Conservation (phyloP, 2,329 filamentous ascomycete genomes). For the Fusarium staphyleae region DNA sequence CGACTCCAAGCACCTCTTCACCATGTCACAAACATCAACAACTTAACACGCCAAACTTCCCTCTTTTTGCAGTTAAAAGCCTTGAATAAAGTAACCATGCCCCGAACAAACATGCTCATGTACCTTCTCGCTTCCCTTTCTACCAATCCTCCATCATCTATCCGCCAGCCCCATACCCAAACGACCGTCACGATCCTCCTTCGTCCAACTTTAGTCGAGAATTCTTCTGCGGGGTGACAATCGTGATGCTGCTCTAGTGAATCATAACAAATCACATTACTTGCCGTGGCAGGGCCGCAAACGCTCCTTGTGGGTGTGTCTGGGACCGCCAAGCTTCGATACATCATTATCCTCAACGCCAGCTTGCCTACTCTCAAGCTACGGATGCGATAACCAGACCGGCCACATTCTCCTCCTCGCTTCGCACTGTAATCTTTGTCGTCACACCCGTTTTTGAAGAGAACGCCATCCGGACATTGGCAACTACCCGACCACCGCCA, state of each 20-base stretch:
- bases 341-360: constrained; percentile 50
- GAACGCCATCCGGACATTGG: constrained; percentile 89
- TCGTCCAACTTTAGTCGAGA: constrained; percentile 10
- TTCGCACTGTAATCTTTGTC: constrained; percentile 90
- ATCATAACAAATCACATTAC: constrained; percentile 38
- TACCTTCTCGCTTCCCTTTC: constrained; percentile 27
- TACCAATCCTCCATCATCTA: constrained; percentile 16
- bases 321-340: constrained; percentile 44
- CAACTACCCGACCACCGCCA: constrained; percentile 85
- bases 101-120: constrained; percentile 32
- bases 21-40: not conserved
- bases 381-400: constrained; percentile 84
- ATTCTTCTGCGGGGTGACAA: constrained; percentile 5
- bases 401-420: constrained; percentile 92
- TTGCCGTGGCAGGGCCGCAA: constrained; percentile 14
- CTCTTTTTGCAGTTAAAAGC: constrained; percentile 29
- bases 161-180: constrained; percentile 12
- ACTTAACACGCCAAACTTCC: constrained; percentile 12
- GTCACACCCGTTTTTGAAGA: constrained; percentile 93
- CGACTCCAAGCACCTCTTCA: too few species aligned
- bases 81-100: constrained; percentile 30
- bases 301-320: constrained; percentile 31
- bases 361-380: constrained; percentile 61
- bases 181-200: constrained; percentile 3
- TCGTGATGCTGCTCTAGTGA: constrained; percentile 19